Percentiles rank a stretch among this genome's conserved stretches.
Conservation (phyloP, 805 yeast species). For the Metschnikowia continentalis region DNA sequence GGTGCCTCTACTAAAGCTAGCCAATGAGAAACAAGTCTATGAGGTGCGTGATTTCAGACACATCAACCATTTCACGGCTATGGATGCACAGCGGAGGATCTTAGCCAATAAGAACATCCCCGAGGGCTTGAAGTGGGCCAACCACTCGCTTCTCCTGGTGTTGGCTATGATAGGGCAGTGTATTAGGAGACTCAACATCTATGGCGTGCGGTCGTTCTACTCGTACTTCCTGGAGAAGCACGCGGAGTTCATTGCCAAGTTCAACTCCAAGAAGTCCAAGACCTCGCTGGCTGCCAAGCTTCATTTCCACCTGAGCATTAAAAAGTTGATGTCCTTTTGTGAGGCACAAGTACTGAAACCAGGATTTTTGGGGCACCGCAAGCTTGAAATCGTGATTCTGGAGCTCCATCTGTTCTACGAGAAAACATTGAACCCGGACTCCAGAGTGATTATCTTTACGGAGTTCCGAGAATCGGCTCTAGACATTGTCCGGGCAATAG, state of each 20-base stretch:
- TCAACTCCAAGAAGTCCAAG: constrained; percentile 52
- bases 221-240: constrained; percentile 58
- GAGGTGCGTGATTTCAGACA: constrained; percentile 61
- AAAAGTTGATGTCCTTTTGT: constrained; percentile 41
- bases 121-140: constrained; percentile 73
- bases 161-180: constrained; percentile 72
- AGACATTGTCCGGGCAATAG: constrained; percentile 71
- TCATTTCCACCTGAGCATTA: constrained; percentile 49
- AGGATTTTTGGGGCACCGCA: constrained; percentile 60
- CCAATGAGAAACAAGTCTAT: constrained; percentile 60
- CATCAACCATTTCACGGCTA: constrained; percentile 65
- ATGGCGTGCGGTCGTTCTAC: constrained; percentile 78
- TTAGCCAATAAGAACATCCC: constrained; percentile 50
- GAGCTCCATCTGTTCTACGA: constrained; percentile 56
- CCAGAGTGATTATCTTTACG: constrained; percentile 82
- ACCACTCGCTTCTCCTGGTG: constrained; percentile 56
- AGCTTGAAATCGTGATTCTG: constrained; percentile 54
- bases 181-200: constrained; percentile 63
- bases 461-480: constrained; percentile 87
- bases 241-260: constrained; percentile 55
- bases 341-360: constrained; percentile 39
- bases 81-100: constrained; percentile 63
- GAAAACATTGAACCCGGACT: constrained; percentile 39
- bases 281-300: constrained; percentile 61
- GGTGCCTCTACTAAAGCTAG: constrained; percentile 59